Evolutionary conservation across 1,284 basidiomycete genomes (phyloP).

Genomic region (Chalciporus sp.): DNA sequence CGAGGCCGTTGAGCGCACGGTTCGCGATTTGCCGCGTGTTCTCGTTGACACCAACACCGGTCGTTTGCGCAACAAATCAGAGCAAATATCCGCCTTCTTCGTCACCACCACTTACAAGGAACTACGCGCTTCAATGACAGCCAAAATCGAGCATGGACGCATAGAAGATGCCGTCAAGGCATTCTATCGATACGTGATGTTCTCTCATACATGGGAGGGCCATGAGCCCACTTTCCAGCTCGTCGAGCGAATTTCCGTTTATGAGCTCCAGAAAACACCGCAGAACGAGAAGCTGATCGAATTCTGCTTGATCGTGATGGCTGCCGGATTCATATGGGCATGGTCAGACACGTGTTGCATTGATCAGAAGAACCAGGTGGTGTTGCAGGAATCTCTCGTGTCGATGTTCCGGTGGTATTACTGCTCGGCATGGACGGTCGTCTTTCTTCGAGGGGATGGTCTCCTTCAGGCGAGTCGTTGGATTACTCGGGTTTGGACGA

Average conservation of each 20-base stretch:
- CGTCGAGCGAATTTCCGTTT: neutral
- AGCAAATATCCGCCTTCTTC: neutral
- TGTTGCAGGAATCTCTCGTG: slow-evolving; percentile 1
- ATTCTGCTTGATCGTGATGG: neutral
- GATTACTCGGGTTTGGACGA: slow-evolving; percentile 6
- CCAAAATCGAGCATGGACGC: neutral
- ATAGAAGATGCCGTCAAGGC: neutral
- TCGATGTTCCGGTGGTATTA: slow-evolving; percentile 14
- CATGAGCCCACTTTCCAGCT: neutral
- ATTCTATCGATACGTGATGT: slow-evolving; percentile 1
- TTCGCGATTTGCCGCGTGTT: neutral
- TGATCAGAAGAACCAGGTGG: slow-evolving; percentile 5
- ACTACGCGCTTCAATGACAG: neutral
- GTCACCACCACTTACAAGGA: neutral
- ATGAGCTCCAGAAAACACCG: neutral
- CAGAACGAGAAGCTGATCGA: neutral
- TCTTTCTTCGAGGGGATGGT: slow-evolving; percentile 1
- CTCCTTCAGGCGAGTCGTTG: neutral
- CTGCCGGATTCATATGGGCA: slow-evolving; percentile 1
- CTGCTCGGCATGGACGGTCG: neutral
- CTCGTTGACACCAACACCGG: neutral
- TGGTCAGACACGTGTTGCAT: slow-evolving; percentile 14
- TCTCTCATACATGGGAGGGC: slow-evolving; percentile 1
- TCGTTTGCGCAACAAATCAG: neutral
- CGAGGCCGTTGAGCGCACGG: neutral